A percentile compares a stretch with the other conserved stretches of the same genome.
phyloP scores from a whole-genome alignment of 352 stramenopile species.

The Globisporangium spiculum region DNA sequence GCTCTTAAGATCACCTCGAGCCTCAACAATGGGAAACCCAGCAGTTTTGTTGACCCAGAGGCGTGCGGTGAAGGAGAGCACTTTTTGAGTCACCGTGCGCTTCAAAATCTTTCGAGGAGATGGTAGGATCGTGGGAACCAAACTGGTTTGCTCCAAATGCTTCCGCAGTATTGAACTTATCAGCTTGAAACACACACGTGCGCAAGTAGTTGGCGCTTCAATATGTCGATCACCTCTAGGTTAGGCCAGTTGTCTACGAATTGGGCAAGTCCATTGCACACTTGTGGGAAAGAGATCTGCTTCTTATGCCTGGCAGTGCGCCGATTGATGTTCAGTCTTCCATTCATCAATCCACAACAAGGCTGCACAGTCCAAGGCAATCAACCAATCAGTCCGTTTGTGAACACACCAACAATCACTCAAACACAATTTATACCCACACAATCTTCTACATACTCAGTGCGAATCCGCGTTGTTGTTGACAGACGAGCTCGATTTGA shows the following conservation, averaged over 20 bases:
- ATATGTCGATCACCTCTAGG: too few relatives aligned
- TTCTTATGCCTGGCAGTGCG: too few relatives aligned
- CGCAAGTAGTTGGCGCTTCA: too few relatives aligned
- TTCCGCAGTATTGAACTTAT: too few relatives aligned
- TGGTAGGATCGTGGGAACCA: too few relatives aligned
- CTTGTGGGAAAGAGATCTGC: too few relatives aligned
- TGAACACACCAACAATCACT: background rate
- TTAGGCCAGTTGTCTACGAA: too few relatives aligned
- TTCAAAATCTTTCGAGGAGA: background rate
- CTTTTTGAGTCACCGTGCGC: background rate
- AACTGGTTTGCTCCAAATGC: too few relatives aligned
- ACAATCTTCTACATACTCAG: background rate
- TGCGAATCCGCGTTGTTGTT: slow-evolving; percentile 7
- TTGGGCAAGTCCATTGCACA: too few relatives aligned
- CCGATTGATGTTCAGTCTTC: too few relatives aligned
- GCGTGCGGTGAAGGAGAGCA: too few relatives aligned
- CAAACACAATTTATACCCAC: background rate
- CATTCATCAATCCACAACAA: background rate
- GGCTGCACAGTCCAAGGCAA: background rate
- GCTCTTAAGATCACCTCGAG: background rate
- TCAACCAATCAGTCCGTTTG: background rate
- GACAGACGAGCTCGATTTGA: slow-evolving; percentile 4
- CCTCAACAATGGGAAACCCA: background rate
- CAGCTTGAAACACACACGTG: too few relatives aligned
- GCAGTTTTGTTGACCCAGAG: background rate